Evolutionary conservation across 2,329 filamentous ascomycete species (phyloP).

Genomic region (Aureobasidium sp.): DNA sequence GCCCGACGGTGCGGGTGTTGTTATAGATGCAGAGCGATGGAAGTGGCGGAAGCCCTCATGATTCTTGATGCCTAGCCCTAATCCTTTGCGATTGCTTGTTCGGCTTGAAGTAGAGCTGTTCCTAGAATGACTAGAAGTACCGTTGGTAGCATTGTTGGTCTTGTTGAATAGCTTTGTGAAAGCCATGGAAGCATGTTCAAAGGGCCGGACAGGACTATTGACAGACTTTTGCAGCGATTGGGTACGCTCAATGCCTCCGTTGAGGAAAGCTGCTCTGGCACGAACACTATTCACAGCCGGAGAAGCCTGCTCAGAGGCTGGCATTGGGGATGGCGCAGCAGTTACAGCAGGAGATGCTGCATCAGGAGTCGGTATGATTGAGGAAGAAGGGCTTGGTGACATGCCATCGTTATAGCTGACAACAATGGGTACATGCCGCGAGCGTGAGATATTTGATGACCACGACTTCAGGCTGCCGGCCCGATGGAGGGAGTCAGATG

Average conservation of each 20-base stretch:
- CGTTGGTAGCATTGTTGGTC: slow-evolving; percentile 18
- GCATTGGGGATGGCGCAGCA: neutral
- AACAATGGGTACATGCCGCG: slow-evolving; percentile 16
- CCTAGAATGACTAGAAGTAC: slow-evolving; percentile 15
- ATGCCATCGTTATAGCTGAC: slow-evolving; percentile 7
- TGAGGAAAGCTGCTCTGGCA: slow-evolving; percentile 14
- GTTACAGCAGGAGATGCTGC: neutral
- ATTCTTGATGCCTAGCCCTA: neutral
- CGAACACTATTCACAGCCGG: slow-evolving; percentile 5
- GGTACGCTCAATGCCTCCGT: slow-evolving; percentile 13
- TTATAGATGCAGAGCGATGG: slow-evolving; percentile 1
- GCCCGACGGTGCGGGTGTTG: neutral
- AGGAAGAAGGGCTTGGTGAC: neutral
- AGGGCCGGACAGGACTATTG: slow-evolving; percentile 28
- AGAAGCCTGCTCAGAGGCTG: neutral
- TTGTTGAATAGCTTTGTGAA: slow-evolving; percentile 29
- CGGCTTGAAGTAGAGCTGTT: slow-evolving; percentile 6
- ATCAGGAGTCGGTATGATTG: neutral
- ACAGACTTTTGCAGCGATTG: slow-evolving; percentile 22
- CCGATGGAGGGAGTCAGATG: neutral
- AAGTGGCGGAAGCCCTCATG: slow-evolving; percentile 10
- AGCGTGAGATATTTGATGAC: neutral
- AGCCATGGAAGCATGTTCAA: slow-evolving; percentile 30
- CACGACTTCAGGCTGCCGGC: neutral
- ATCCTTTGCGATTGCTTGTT: neutral